Evolutionary conservation across 2,329 filamentous ascomycete species (phyloP).

Genomic region (Elsinoe fawcettii): DNA sequence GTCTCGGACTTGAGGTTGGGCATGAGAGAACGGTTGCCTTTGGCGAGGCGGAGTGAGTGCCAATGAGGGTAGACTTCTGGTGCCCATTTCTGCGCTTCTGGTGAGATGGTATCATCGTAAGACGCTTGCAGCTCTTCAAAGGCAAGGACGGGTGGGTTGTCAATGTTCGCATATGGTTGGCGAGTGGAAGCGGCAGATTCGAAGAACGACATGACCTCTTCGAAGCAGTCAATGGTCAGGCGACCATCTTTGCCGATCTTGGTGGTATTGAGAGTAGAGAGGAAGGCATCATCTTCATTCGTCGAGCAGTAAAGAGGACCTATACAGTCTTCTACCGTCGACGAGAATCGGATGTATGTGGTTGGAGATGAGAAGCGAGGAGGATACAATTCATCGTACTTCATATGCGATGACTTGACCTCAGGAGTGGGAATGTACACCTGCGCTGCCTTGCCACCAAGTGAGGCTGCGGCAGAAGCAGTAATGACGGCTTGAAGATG

Average conservation of each 20-base stretch:
- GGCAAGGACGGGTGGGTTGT: slow-evolving; percentile 70
- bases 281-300: slow-evolving; percentile 76
- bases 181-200: slow-evolving; percentile 78
- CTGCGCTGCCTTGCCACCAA: slow-evolving; percentile 54
- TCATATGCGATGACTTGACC: slow-evolving; percentile 52
- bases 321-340: slow-evolving; percentile 92
- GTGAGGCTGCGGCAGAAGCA: slow-evolving; percentile 46
- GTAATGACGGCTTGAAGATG: slow-evolving; percentile 83
- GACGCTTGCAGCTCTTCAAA: slow-evolving; percentile 53
- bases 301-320: slow-evolving; percentile 92
- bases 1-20: slow-evolving; percentile 86
- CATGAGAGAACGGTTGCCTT: slow-evolving; percentile 65
- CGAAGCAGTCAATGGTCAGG: slow-evolving; percentile 85
- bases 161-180: slow-evolving; percentile 81
- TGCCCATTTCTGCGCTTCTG: slow-evolving; percentile 51
- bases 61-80: slow-evolving; percentile 86
- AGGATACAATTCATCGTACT: slow-evolving; percentile 85
- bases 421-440: slow-evolving; percentile 62
- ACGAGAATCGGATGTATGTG: slow-evolving; percentile 95
- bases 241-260: slow-evolving; percentile 49
- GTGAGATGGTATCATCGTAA: slow-evolving; percentile 49
- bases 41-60: slow-evolving; percentile 61
- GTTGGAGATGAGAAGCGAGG: slow-evolving; percentile 72
- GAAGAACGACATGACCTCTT: slow-evolving; percentile 89
- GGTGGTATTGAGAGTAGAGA: slow-evolving; percentile 77